Conservation (phyloP, 2,329 filamentous ascomycete species). For the Fusarium sp. region DNA sequence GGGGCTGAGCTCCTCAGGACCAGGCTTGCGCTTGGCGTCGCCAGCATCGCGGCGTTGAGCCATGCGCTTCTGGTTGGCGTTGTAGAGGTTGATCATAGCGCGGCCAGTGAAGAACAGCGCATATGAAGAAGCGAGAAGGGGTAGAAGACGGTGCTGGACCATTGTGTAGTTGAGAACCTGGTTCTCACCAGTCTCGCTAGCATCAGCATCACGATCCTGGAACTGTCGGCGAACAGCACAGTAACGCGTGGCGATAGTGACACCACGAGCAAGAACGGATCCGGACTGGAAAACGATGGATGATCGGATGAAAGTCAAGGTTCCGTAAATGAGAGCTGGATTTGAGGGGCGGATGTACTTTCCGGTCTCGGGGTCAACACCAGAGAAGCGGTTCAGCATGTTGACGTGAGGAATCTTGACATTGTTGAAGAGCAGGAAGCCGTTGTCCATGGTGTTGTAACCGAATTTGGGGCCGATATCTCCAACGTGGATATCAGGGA, state of each 20-base stretch:
- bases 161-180: constrained; percentile 84
- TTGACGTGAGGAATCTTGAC: constrained; percentile 76
- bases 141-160: constrained; percentile 79
- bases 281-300: constrained; percentile 80
- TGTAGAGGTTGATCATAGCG: constrained; percentile 78
- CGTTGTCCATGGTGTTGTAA: constrained; percentile 86
- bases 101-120: constrained; percentile 84
- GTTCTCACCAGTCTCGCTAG: constrained; percentile 70
- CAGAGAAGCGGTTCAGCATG: constrained; percentile 78
- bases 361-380: constrained; percentile 73
- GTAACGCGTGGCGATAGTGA: constrained; percentile 82
- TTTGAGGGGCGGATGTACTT: constrained; percentile 75
- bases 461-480: constrained; percentile 86
- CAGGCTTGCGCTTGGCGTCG: constrained; percentile 63
- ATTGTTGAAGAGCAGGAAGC: constrained; percentile 80
- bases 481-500: constrained; percentile 77
- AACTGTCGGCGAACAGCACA: constrained; percentile 80
- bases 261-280: constrained; percentile 76
- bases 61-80: constrained; percentile 78
- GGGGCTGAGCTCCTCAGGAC: constrained; percentile 71
- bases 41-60: constrained; percentile 53
- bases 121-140: constrained; percentile 77
- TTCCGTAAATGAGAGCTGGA: constrained; percentile 77
- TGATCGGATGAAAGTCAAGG: constrained; percentile 78
- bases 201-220: constrained; percentile 75